Evolutionary conservation across 2,329 filamentous ascomycete genomes (phyloP), one percentile per base, ranked within the genome.

Genomic region (Leptographium lundbergii): DNA sequence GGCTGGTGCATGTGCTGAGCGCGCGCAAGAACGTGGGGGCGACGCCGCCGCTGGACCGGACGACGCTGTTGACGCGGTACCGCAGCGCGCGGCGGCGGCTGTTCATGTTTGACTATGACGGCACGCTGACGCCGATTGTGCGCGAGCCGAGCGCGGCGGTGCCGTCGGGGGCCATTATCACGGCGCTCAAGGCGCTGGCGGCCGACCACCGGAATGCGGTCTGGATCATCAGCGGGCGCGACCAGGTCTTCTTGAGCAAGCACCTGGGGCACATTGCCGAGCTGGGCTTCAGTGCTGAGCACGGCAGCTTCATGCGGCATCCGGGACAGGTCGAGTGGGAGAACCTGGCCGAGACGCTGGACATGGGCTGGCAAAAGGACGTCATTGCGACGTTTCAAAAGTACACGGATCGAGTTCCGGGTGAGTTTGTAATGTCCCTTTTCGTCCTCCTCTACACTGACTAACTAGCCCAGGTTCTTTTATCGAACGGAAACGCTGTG

Each of bases 41-140:
- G 4, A 97, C 92, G 1, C 92, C 92, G 0, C 79, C 87, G 1
- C 81, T 97, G 24, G 91, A 97, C 69, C 85, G 85, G 42, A 78
- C 84, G 4, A 78, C 83, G 62, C 73, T 96, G 64, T 76, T 95
- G 45, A 75, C 79, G 58, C 85, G 86, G 61, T 97, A 96, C 72
- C 82, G 84, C 61, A 76, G 80, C 47, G 85, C 90, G 4, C 81
- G 81, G 62, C 89, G 88, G 72, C 85, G 94, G 13, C 78, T 99
- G 3, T 96, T 97, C 76, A 92, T 99, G 89, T 96, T 97, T 69
- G 94, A 99, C 74, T 99, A 99, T 68, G 94, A 99, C 70, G 94
- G 94, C 54, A 99, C 94, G 0, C 80, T 99, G 58, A 97, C 94
- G 4, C 89, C 91, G 0, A 97, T 99, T 66, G 94, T 97, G 59